Evolutionary conservation across 2,329 filamentous ascomycete species (phyloP).

Genomic region (Macrophomina tecta): DNA sequence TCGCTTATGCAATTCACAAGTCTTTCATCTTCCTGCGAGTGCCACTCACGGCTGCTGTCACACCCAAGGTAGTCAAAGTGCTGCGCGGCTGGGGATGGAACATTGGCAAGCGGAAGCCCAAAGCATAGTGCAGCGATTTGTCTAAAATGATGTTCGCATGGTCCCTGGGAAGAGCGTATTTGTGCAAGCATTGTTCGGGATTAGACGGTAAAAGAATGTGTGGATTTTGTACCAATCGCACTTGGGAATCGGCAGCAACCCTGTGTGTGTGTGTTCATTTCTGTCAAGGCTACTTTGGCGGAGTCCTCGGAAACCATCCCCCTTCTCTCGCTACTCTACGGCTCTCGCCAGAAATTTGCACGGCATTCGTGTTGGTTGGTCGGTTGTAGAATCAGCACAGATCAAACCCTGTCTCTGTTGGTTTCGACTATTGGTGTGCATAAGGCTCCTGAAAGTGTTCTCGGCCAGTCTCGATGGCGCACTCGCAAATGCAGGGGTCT

Average conservation of each 20-base stretch:
- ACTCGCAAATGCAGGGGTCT: not conserved
- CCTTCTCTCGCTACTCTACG: not conserved
- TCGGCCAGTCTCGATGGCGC: not conserved
- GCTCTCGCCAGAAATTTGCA: not conserved
- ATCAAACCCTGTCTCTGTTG: not conserved
- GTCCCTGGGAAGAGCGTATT: not conserved
- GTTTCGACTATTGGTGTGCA: not conserved
- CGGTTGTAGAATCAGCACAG: slow-evolving; percentile 4
- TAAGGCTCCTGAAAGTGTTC: not conserved
- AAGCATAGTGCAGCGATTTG: slow-evolving; percentile 29
- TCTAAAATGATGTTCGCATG: not conserved
- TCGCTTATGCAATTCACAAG: slow-evolving; percentile 98
- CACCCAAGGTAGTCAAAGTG: slow-evolving; percentile 91
- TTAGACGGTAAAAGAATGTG: not conserved
- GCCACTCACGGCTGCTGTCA: slow-evolving; percentile 85
- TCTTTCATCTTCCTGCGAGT: slow-evolving; percentile 97
- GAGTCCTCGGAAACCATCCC: not conserved
- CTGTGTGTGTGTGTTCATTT: not conserved
- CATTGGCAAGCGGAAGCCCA: slow-evolving; percentile 76
- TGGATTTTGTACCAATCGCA: not conserved
- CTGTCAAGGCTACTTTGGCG: not conserved
- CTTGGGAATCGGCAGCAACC: not conserved
- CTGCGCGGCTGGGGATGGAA: slow-evolving; percentile 91
- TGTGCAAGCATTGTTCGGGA: not conserved
- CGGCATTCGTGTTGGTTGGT: not conserved